A percentile compares a stretch with the other conserved stretches of the same genome.
phyloP scores from a whole-genome alignment of 1,139 yeast species.

The Kodamaea sp. region DNA sequence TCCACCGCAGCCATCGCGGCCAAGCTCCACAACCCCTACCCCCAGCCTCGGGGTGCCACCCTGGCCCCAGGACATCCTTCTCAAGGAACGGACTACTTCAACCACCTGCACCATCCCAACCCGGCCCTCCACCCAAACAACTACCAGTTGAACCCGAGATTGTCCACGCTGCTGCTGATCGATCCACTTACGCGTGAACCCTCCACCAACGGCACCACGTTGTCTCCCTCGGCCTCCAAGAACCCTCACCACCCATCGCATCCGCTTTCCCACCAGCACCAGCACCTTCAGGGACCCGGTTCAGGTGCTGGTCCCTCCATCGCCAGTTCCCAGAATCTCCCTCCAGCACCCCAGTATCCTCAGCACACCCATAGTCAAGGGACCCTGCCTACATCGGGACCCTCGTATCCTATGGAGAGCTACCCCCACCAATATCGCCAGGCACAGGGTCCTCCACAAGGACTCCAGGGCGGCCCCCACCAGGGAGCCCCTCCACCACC shows the following conservation, averaged over 20 bases:
- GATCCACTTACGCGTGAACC: constrained; percentile 11
- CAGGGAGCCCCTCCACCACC: constrained; percentile 1
- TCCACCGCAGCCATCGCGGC: constrained; percentile 3
- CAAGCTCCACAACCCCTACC: no score
- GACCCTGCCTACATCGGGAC: constrained; percentile 6
- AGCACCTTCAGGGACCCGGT: no score
- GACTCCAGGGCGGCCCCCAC: no score
- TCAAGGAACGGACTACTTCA: constrained; percentile 9
- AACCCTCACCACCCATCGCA: neutral
- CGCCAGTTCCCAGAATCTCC: constrained; percentile 6
- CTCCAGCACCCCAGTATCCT: constrained; percentile 8
- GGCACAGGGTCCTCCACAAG: neutral
- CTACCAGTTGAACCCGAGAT: constrained; percentile 11
- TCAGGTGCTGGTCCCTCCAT: neutral
- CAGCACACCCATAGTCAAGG: constrained; percentile 8
- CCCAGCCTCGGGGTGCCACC: neutral
- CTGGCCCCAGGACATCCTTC: constrained; percentile 6
- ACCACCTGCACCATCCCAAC: constrained; percentile 4
- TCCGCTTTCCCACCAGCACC: neutral
- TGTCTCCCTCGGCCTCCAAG: constrained; percentile 4
- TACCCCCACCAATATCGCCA: constrained; percentile 1
- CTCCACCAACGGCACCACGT: constrained; percentile 2
- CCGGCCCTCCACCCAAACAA: constrained; percentile 4
- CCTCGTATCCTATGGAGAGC: constrained; percentile 3
- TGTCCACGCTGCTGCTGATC: constrained; percentile 8